Conservation (phyloP, 257 asterid species). For the Ilex aquifolium region DNA sequence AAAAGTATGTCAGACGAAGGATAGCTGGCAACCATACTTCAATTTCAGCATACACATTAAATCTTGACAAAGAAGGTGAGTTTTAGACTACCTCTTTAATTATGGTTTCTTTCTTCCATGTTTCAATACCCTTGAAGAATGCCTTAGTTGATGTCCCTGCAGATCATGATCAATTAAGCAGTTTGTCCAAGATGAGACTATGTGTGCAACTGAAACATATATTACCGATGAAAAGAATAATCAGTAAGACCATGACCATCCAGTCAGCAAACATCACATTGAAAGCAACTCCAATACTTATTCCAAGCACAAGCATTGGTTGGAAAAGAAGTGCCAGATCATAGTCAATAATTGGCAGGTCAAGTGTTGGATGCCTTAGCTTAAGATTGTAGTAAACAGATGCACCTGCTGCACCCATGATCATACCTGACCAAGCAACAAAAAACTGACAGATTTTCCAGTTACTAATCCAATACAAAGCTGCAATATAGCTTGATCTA, state of each 20-base stretch:
- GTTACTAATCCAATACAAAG: not conserved
- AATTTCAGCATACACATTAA: too few species aligned
- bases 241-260: conserved; percentile 54
- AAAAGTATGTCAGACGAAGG: conserved; percentile 6
- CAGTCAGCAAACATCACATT: conserved; percentile 56
- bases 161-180: not conserved
- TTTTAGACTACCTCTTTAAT: conserved; percentile 31
- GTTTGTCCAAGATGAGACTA: not conserved
- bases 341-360: conserved; percentile 56
- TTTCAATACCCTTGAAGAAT: conserved; percentile 46
- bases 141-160: conserved; percentile 54
- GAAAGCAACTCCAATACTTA: conserved; percentile 54
- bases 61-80: not conserved
- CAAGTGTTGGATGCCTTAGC: conserved; percentile 50
- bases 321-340: conserved; percentile 61
- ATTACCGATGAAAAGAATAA: conserved; percentile 51
- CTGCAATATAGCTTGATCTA: too few species aligned
- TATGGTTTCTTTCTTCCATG: conserved; percentile 54
- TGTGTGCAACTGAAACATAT: not conserved
- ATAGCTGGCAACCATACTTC: not conserved
- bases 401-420: conserved; percentile 56
- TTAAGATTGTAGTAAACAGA: conserved; percentile 50
- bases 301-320: conserved; percentile 57
- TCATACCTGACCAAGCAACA: conserved; percentile 39
- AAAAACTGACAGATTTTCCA: not conserved